Evolutionary conservation across 1,139 yeast species (phyloP).

Genomic region (Blastobotrys capitulatus): DNA sequence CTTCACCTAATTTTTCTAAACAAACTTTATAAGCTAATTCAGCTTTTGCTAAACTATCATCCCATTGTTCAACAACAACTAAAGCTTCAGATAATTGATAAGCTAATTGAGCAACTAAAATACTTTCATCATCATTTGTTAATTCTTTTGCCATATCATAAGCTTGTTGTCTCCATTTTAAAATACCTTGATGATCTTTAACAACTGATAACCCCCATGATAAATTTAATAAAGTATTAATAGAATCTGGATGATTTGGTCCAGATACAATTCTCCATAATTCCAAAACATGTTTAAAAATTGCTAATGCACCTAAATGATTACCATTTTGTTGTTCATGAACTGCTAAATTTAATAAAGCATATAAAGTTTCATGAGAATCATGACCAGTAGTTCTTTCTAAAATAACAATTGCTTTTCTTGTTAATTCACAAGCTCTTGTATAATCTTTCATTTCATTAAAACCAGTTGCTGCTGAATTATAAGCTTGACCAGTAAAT

Average conservation of each 20-base stretch:
- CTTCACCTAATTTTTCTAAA: slow-evolving; percentile 54
- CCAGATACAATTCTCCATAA: slow-evolving; percentile 54
- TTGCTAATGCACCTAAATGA: slow-evolving; percentile 54
- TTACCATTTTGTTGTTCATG: slow-evolving; percentile 61
- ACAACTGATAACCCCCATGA: slow-evolving; percentile 55
- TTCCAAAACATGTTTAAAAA: slow-evolving; percentile 56
- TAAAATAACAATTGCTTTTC: slow-evolving; percentile 65
- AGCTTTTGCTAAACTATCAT: slow-evolving; percentile 51
- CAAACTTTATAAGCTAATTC: slow-evolving; percentile 49
- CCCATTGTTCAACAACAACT: slow-evolving; percentile 47
- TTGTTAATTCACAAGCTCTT: slow-evolving; percentile 63
- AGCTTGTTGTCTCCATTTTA: slow-evolving; percentile 46
- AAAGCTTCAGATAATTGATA: slow-evolving; percentile 66
- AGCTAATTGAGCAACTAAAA: slow-evolving; percentile 52
- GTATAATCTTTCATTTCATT: slow-evolving; percentile 52
- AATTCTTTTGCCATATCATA: slow-evolving; percentile 42
- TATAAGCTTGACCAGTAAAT: slow-evolving; percentile 68
- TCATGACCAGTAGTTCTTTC: slow-evolving; percentile 84
- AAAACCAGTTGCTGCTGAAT: slow-evolving; percentile 60
- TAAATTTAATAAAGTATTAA: slow-evolving; percentile 61
- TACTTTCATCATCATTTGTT: slow-evolving; percentile 18
- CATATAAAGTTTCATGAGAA: slow-evolving; percentile 66
- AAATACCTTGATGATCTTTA: slow-evolving; percentile 43
- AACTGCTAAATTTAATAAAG: slow-evolving; percentile 69
- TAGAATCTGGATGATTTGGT: slow-evolving; percentile 58